Percentiles rank a stretch among this genome's conserved stretches.
Conservation (phyloP, 768 basidiomycete genomes). For the Agaricus blazei region DNA sequence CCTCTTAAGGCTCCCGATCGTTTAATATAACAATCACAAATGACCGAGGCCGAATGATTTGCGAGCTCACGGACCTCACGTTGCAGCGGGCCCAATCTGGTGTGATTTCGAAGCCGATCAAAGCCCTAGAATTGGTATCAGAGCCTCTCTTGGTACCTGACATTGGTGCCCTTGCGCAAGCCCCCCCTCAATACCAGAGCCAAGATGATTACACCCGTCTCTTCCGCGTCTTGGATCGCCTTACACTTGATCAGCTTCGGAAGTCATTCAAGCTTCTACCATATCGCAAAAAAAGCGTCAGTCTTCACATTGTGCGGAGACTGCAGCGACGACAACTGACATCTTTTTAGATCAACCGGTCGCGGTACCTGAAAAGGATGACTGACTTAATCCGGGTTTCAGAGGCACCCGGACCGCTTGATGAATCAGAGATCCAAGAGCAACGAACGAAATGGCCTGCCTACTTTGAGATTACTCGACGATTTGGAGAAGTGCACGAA, state of each 20-base stretch:
- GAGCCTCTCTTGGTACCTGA: background rate
- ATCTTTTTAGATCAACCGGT: background rate
- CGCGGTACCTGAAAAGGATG: conserved; percentile 1
- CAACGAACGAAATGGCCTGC: background rate
- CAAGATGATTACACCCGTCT: background rate
- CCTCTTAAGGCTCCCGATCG: background rate
- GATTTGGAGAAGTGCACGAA: background rate
- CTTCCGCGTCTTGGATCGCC: background rate
- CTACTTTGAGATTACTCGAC: background rate
- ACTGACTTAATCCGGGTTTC: background rate
- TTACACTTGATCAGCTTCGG: background rate
- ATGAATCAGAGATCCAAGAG: background rate
- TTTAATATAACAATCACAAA: background rate
- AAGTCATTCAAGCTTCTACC: background rate
- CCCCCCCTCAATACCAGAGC: background rate
- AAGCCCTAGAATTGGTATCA: background rate
- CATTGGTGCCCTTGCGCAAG: background rate
- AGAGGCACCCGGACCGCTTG: background rate
- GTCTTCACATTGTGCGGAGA: background rate
- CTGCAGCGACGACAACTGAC: too few relatives aligned
- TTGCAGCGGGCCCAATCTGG: background rate
- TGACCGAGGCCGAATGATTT: background rate
- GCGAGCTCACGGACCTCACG: background rate
- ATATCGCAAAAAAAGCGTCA: background rate
- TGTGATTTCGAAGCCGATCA: background rate